Evolutionary conservation across 1,284 basidiomycete genomes (phyloP), one percentile per base, ranked within the genome.

Genomic region (Laetiporus sulphureus): DNA sequence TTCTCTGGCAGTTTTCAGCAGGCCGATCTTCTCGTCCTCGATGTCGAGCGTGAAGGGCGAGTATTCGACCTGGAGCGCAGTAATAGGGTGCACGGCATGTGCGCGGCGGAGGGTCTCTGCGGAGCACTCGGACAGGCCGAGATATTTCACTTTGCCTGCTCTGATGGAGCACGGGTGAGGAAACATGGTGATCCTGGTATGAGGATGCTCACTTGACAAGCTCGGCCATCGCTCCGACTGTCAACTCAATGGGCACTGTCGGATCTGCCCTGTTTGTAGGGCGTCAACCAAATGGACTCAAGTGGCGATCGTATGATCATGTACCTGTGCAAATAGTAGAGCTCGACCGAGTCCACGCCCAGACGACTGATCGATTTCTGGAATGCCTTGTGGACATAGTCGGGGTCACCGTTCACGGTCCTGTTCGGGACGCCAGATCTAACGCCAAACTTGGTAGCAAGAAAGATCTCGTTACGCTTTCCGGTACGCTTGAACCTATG

Each of bases 31-130:
- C 25, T 63, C 61, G 38, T 69, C 62, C 51, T 77, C 73, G 47
- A 77, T 73, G 45, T 76, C 67, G 22, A 71, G 64, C 13, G 68
- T 68, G 63, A 79, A 83, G 0, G 81, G 77, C 2, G 75, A 79
- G 50, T 74, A 77, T 57, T 84, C 82, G 23, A 81, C 62, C 58
- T 85, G 78, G 19, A 83, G 61, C 3, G 76, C 78, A 2, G 75
- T 58, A 47, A 85, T 76, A 1, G 75, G 76, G 48, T 77, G 73
- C 4, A 79, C 67, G 13, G 72, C 71, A 47, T 77, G 69, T 3
- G 83, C 83, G 32, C 80, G 75, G 4, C 79, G 71, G 11, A 87
- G 68, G 0, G 78, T 79, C 1, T 60, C 63, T 1, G 72, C 70
- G 1, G 72, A 74, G 42, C 71, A 68, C 53, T 86, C 83, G 36